Base-by-base conservation (phyloP, 1,139 yeast genomes). In the Geotrichum carabidarum region DNA sequence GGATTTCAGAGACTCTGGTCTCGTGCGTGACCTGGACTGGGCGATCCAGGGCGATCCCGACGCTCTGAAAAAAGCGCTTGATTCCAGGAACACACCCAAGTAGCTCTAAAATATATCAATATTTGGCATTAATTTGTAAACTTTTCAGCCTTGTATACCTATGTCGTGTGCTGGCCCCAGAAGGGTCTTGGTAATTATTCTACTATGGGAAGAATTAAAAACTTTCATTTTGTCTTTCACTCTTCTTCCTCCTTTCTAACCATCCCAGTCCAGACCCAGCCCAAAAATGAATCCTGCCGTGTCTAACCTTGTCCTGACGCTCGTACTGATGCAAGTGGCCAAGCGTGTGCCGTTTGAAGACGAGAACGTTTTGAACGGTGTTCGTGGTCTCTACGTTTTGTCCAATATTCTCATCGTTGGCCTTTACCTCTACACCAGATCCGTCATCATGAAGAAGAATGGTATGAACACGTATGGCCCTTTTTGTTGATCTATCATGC, bases 241-340 rank as follows among this genome's bases (percentile, higher is more conserved):
- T 15, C 22, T 14, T 35, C 37, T 35, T 22, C 37, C 34, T 15
- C n/a, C 34, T 14, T 40, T 34, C 15, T 36, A 14, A 32, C 27
- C 48, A 45, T 40, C 44, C 34, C n/a, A 15, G 11, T 17, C 38
- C 2, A 14, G 14, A 31, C 14, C 15, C 17, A 9, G 38, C 22
- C 37, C 48, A 43, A 43, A 22, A 14, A 68, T 65, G 61, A 88
- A 87, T 70, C 94, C 99, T 51, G 95, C 95, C 64, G 77, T 90
- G 62, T 75, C 90, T 63, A 91, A 93, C 76, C 76, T 93, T 67
- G 88, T 79, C 65, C 75, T 93, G 81, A 91, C 91, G 96, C 86
- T 93, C 71, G 85, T 84, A 78, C 87, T 89, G 90, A 93, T 90
- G 97, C 98, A 91, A 75, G 86, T 90, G 61, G 83, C 97, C 63